Percentiles rank a stretch among this genome's conserved stretches.
These are phyloP conservation scores for Penicillium sp. DNA, from an alignment of 2,329 filamentous ascomycete species.

Conservation along the genomic window DNA sequence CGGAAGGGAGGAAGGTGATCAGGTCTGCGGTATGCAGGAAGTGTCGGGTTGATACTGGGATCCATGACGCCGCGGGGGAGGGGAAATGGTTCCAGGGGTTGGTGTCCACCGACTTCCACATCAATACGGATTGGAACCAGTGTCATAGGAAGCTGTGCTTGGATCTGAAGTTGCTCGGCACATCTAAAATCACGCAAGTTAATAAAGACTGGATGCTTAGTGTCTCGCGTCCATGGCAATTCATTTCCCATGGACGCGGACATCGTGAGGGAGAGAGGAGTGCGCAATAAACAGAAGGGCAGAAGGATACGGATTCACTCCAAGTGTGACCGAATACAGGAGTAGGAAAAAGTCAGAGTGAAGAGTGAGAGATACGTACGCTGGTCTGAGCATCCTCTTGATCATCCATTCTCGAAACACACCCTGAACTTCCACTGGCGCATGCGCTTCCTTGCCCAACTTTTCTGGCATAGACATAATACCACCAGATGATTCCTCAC, in stretches of 20 bases:
- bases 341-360: background rate
- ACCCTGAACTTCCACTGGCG: slow-evolving; percentile 81
- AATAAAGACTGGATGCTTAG: background rate
- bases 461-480: slow-evolving; percentile 70
- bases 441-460: slow-evolving; percentile 76
- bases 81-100: slow-evolving; percentile 49
- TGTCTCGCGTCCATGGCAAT: background rate
- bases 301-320: background rate
- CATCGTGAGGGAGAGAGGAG: background rate
- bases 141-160: slow-evolving; percentile 79
- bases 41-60: slow-evolving; percentile 59
- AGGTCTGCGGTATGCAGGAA: slow-evolving; percentile 76
- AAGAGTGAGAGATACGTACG: slow-evolving; percentile 32
- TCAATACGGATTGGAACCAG: slow-evolving; percentile 96
- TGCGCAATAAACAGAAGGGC: background rate
- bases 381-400: slow-evolving; percentile 57
- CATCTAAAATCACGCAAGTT: slow-evolving; percentile 31
- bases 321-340: background rate
- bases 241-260: background rate
- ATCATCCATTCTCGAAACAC: slow-evolving; percentile 97
- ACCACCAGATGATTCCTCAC: slow-evolving; percentile 68
- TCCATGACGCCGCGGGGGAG: slow-evolving; percentile 45
- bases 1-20: slow-evolving; percentile 83
- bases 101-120: slow-evolving; percentile 78
- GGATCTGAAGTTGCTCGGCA: slow-evolving; percentile 62